A percentile compares a stretch with the other conserved stretches of the same genome.
Conservation (phyloP, 257 asterid genomes). For the Jasminum sambac region DNA sequence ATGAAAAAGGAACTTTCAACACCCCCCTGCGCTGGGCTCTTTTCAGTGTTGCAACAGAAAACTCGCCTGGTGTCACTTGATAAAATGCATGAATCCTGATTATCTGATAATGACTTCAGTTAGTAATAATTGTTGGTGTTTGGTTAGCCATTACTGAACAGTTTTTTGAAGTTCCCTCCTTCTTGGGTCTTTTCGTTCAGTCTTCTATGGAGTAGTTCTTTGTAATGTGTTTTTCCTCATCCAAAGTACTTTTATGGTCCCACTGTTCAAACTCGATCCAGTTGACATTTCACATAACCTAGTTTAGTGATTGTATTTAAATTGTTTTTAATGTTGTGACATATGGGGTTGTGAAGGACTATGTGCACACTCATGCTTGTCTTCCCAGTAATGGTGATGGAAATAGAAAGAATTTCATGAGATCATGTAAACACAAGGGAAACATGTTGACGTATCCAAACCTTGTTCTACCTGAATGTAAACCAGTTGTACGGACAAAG, state of each 20-base stretch:
- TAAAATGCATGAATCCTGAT: neutral
- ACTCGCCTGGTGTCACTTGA: neutral
- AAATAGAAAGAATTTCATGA: neutral
- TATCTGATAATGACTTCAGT: neutral
- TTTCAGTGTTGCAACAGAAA: neutral
- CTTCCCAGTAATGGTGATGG: neutral
- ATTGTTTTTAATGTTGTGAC: neutral
- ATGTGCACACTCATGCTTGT: neutral
- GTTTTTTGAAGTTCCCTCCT: neutral
- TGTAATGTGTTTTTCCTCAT: neutral
- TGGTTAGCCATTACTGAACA: neutral
- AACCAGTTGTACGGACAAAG: neutral
- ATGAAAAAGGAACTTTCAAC: too few relatives aligned
- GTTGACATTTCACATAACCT: neutral
- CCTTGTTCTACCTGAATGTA: neutral
- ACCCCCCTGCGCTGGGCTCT: too few relatives aligned
- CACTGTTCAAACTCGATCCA: neutral
- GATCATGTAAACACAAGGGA: neutral
- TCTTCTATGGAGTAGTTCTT: neutral
- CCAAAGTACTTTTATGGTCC: neutral
- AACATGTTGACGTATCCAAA: neutral
- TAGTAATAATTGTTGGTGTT: neutral
- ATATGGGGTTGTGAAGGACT: neutral
- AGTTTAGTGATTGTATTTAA: neutral
- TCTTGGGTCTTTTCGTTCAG: neutral